Conservation (phyloP, 345 rosid genomes). For the Pistacia integerrima region DNA sequence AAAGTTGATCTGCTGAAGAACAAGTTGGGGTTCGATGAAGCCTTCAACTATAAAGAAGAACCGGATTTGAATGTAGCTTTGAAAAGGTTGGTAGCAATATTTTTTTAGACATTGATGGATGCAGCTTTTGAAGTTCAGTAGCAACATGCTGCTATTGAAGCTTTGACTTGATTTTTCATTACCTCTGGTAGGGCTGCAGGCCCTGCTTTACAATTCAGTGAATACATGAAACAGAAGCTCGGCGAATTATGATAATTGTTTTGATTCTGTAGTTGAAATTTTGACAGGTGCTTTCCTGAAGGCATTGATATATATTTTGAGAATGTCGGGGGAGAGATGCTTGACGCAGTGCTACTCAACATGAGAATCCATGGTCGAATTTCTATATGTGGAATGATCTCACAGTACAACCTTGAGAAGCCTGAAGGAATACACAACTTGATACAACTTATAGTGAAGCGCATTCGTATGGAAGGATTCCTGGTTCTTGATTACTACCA, state of each 20-base stretch:
- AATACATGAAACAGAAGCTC: too few species aligned
- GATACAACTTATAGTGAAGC: conserved; percentile 7
- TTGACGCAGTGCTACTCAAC: conserved; percentile 10
- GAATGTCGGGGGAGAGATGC: conserved; percentile 4
- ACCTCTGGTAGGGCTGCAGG: too few species aligned
- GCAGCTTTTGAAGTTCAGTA: too few species aligned
- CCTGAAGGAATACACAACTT: conserved; percentile 12
- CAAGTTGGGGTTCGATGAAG: neutral
- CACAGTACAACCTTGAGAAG: neutral
- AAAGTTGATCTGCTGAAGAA: conserved; percentile 21
- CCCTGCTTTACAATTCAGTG: too few species aligned
- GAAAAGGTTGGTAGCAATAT: too few species aligned
- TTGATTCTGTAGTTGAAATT: neutral
- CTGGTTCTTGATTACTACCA: conserved; percentile 1
- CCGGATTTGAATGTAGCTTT: neutral
- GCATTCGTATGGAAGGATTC: conserved; percentile 25
- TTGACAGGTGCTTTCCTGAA: neutral
- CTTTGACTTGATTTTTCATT: too few species aligned
- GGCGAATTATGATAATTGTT: too few species aligned
- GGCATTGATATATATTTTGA: conserved; percentile 16
- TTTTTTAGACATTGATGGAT: too few species aligned
- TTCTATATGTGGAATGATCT: conserved; percentile 9
- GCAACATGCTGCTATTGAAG: too few species aligned
- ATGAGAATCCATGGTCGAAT: conserved; percentile 7
- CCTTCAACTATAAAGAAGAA: neutral